Percentiles rank a stretch among this genome's conserved stretches.
Evolutionary conservation across 2,329 filamentous ascomycete species (phyloP).

Genomic region (Ceratocystis cubensis): DNA sequence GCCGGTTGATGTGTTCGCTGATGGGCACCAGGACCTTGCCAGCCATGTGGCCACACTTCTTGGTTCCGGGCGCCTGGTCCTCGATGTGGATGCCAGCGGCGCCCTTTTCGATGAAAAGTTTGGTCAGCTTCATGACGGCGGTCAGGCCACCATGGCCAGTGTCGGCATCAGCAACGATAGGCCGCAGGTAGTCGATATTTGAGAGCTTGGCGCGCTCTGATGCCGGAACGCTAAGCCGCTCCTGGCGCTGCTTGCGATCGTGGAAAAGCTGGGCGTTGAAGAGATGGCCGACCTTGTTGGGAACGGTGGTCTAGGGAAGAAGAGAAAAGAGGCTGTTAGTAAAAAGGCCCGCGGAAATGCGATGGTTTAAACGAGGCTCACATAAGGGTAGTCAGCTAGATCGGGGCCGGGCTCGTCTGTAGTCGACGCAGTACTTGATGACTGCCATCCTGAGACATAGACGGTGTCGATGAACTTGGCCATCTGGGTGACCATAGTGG

Average conservation of each 20-base stretch:
- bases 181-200: conserved; percentile 86
- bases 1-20: conserved; percentile 92
- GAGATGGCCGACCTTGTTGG: conserved; percentile 93
- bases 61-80: conserved; percentile 93
- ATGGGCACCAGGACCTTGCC: conserved; percentile 96
- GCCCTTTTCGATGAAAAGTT: conserved; percentile 92
- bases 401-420: conserved; percentile 95
- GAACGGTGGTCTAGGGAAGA: conserved; percentile 67
- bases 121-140: conserved; percentile 99
- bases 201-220: conserved; percentile 57
- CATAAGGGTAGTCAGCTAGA: conserved; percentile 93
- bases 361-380: conserved; percentile 31
- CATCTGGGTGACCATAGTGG: conserved; percentile 98
- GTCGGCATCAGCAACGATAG: conserved; percentile 93
- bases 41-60: conserved; percentile 99
- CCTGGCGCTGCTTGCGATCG: conserved; percentile 96
- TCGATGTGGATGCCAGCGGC: conserved; percentile 98
- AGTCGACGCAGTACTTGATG: conserved; percentile 85
- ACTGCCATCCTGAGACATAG: conserved; percentile 98
- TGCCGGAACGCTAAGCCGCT: conserved; percentile 67
- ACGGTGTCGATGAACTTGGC: conserved; percentile 97
- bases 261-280: conserved; percentile 99
- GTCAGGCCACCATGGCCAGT: conserved; percentile 94
- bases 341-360: not conserved
- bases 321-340: conserved; percentile 3